Evolutionary conservation across 768 basidiomycete species (phyloP).

Genomic region (Phylloporus arenicola): DNA sequence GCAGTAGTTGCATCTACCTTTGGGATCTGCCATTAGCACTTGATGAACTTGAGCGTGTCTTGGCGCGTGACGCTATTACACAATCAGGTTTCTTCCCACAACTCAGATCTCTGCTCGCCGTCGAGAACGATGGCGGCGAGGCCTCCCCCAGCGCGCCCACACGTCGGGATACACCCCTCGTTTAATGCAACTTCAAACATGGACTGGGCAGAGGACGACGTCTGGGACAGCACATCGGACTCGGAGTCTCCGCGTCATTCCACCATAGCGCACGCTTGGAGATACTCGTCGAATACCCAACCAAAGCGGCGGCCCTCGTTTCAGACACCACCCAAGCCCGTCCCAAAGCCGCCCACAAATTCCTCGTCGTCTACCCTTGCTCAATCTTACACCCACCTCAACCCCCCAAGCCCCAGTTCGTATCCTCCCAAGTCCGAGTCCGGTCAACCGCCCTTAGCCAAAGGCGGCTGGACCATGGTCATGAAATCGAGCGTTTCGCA

Average conservation of each 20-base stretch:
- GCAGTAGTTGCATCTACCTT: constrained; percentile 24
- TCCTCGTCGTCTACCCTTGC: constrained; percentile 65
- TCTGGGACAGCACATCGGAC: constrained; percentile 81
- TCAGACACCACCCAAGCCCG: constrained; percentile 47
- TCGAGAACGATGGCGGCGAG: constrained; percentile 44
- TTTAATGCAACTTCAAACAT: constrained; percentile 41
- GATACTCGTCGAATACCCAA: constrained; percentile 23
- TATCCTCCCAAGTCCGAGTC: constrained; percentile 56
- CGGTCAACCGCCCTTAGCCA: constrained; percentile 36
- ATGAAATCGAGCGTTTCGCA: constrained; percentile 35
- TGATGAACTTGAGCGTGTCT: not conserved
- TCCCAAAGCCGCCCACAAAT: constrained; percentile 43
- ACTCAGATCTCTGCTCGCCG: constrained; percentile 7
- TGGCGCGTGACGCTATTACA: not conserved
- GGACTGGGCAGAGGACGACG: constrained; percentile 84
- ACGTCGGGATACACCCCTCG: constrained; percentile 56
- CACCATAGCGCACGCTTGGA: constrained; percentile 45
- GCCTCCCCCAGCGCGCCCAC: constrained; percentile 69
- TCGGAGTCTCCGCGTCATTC: constrained; percentile 61
- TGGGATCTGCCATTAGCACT: constrained; percentile 11
- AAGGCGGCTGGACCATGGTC: constrained; percentile 78
- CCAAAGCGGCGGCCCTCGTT: constrained; percentile 27
- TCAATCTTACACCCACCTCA: constrained; percentile 78
- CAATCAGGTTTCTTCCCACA: constrained; percentile 9
- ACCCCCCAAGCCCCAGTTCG: constrained; percentile 67